Base-by-base conservation (phyloP, 2,329 filamentous ascomycete genomes). In the Sclerotinia sclerotiorum region DNA sequence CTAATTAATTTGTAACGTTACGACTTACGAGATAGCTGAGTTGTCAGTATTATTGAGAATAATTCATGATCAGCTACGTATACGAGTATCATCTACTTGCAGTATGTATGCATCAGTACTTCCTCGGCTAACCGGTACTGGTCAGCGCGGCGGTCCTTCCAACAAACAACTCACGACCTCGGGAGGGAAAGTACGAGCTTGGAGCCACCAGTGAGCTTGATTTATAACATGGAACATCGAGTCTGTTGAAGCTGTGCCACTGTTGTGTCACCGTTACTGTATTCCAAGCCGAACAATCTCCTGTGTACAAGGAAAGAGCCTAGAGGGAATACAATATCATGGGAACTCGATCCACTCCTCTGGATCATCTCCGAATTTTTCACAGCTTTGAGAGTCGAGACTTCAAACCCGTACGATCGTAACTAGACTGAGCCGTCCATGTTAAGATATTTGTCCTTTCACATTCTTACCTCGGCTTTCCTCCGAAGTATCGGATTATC, bases 241-340 rank as follows among this genome's bases (percentile, higher is more conserved):
- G 39, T 27, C 35, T n/a, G 11, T 27, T 55, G 3, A 15, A 6
- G 35, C 52, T 56, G 24, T 44, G 49, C 24, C 52, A 8, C 24
- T 44, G 21, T 32, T 49, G 42, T 58, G 8, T 42, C 15, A 57
- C 64, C 42, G 29, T 57, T 32, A 42, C n/a, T n/a, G n/a, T n/a
- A n/a, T n/a, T n/a, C n/a, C 54, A 49, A 49, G 27, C 64, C 63
- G 29, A 65, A 24, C 21, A 58, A 49, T 57, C n/a, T 65, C 52
- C 52, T 49, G 52, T 65, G 15, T 24, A 49, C 42, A 56, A 49
- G 29, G 32, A 52, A 64, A 35, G 46, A 35, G 39, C n/a, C n/a
- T n/a, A n/a, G n/a, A n/a, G n/a, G 27, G 56, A 46, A 5, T 11
- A 32, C 13, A 60, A 35, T 35, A 7, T 48, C 21, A 6, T 62